Evolutionary conservation across 768 basidiomycete genomes (phyloP), one percentile per base, ranked within the genome.

Genomic region (Antrodiella citrinella): DNA sequence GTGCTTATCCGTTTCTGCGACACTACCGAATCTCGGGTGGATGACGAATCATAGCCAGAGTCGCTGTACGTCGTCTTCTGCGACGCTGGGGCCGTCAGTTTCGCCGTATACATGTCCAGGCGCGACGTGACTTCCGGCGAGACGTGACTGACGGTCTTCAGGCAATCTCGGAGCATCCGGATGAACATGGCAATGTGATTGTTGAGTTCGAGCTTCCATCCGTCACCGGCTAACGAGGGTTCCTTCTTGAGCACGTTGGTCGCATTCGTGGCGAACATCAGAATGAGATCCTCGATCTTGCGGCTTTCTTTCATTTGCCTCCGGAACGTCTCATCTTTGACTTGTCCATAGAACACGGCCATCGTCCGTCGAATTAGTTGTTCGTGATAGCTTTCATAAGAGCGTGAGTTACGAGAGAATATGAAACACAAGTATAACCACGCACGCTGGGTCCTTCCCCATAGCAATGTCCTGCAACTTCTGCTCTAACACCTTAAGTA

Each of bases 271-370:
- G 94, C 94, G 60, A 97, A 97, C 77, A 89, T 88, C 47, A 99
- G 75, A 52, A 99, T 95, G 49, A 99, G 84, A 55, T 97, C 93
- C 69, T 99, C 96, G 35, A 97, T 90, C 71, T 95, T 96, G 43
- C 96, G 79, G 65, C 91, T 94, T 65, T 97, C 94, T 67, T 91
- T 91, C 81, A 97, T 86, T 59, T 93, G 88, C 26, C 81, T 77
- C 51, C 86, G 82, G 72, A 96, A 95, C 35, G 74, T 76, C 22
- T 91, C 86, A 51, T 88, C 82, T 65, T 84, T 82, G 65, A 89
- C 91, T 54, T 91, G 89, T 11, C 85, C 86, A 64, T 93, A 97
- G 67, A 97, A 97, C 26, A 87, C 84, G 50, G 85, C 94, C 75
- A 95, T 86, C 1, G 90, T 91, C 50, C 91, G 77, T 24, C 95